phyloP scores from a whole-genome alignment of 345 rosid species.

The Balakata baccata region DNA sequence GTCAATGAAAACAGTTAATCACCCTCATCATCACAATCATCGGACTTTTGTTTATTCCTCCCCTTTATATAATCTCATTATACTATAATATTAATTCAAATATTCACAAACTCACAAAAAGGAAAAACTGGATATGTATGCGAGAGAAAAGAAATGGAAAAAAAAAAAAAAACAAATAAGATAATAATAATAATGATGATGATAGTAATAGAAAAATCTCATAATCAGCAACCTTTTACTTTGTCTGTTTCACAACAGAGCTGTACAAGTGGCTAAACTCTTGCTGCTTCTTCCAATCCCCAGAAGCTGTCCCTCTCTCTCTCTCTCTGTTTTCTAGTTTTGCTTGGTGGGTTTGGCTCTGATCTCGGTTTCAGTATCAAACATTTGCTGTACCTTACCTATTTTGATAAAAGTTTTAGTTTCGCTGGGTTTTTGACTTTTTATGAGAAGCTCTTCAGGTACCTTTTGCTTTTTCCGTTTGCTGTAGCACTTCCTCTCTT shows the following conservation, averaged over 20 bases:
- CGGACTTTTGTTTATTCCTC: too few relatives aligned
- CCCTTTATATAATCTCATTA: too few relatives aligned
- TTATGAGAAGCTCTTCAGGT: conserved; percentile 16
- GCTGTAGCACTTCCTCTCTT: background rate
- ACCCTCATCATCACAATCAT: too few relatives aligned
- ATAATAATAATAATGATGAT: too few relatives aligned
- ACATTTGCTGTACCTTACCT: conserved; percentile 27
- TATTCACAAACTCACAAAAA: too few relatives aligned
- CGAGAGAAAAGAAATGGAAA: too few relatives aligned
- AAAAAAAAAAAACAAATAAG: too few relatives aligned
- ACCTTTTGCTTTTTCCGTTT: conserved; percentile 10
- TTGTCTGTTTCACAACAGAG: conserved; percentile 61
- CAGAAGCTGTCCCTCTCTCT: conserved; percentile 12
- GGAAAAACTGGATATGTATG: too few relatives aligned
- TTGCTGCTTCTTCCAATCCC: conserved; percentile 29
- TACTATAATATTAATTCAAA: too few relatives aligned
- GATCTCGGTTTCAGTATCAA: conserved; percentile 30
- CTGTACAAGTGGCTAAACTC: conserved; percentile 32
- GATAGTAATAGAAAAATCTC: background rate
- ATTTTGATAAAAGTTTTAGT: conserved; percentile 8
- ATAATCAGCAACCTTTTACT: conserved; percentile 54
- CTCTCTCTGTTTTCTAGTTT: conserved; percentile 19
- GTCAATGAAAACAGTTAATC: too few relatives aligned
- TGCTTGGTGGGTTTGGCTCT: conserved; percentile 25
- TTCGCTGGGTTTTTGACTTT: conserved; percentile 3